phyloP scores from a whole-genome alignment of 768 basidiomycete genomes.

The Epithele typhae region DNA sequence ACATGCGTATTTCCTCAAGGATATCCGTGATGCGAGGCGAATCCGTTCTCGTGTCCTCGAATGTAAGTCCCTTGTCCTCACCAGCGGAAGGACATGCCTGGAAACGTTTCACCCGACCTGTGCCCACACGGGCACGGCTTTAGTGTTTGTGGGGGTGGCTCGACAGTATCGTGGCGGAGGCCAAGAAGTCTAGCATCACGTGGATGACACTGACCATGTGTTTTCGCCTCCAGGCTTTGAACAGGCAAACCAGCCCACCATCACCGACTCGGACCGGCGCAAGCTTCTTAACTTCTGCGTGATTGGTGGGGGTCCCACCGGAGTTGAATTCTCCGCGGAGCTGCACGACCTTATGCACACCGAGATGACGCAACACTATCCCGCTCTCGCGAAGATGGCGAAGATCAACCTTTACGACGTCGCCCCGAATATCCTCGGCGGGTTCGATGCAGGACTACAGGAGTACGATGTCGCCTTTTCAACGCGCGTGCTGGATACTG shows the following conservation, averaged over 20 bases:
- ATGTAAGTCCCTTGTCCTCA: constrained; percentile 35
- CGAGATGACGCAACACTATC: constrained; percentile 61
- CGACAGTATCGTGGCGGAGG: too few species aligned
- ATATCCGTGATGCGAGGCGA: constrained; percentile 67
- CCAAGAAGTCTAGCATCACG: too few species aligned
- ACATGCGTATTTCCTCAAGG: constrained; percentile 77
- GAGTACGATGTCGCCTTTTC: constrained; percentile 37
- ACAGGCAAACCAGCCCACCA: constrained; percentile 76
- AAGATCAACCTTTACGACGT: constrained; percentile 82
- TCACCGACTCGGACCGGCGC: constrained; percentile 69
- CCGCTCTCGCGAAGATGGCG: constrained; percentile 55
- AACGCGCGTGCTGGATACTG: not conserved
- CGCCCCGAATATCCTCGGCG: constrained; percentile 69
- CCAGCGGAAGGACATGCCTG: not conserved
- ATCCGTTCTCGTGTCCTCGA: constrained; percentile 74
- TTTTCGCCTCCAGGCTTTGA: constrained; percentile 53
- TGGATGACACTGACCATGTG: not conserved
- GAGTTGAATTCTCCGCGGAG: constrained; percentile 83
- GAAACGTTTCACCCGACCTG: too few species aligned
- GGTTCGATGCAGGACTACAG: constrained; percentile 65
- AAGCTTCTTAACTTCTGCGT: constrained; percentile 83
- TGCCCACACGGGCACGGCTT: too few species aligned
- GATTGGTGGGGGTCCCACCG: constrained; percentile 79
- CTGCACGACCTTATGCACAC: constrained; percentile 70
- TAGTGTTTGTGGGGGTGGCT: too few species aligned